These are phyloP conservation scores for Syzygium syzygioides DNA, from an alignment of 441 rosid genomes.

Conservation along the genomic window DNA sequence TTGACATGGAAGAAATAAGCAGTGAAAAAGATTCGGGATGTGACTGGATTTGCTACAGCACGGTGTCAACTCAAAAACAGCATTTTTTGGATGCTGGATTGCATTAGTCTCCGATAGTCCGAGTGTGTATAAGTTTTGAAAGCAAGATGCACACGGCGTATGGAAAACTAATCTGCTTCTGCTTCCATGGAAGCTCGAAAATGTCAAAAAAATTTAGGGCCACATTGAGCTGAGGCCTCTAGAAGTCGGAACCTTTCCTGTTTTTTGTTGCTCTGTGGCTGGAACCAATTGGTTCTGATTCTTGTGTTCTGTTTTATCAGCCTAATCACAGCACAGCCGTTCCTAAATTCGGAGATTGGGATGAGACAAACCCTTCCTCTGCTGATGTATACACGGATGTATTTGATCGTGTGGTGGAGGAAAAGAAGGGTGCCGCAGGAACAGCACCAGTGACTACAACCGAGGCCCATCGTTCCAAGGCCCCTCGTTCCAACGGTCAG, in stretches of 20 bases:
- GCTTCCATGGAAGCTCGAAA: not conserved
- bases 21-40: not conserved
- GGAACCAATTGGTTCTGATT: not conserved
- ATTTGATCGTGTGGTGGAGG: not conserved
- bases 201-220: not conserved
- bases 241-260: not conserved
- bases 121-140: not conserved
- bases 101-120: not conserved
- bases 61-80: not conserved
- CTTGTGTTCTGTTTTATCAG: not conserved
- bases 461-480: not conserved
- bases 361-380: constrained; percentile 4
- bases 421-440: not conserved
- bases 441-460: not conserved
- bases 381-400: not conserved
- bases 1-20: not conserved
- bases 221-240: not conserved
- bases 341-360: constrained; percentile 16
- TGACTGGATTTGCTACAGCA: not conserved
- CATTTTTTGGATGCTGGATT: not conserved
- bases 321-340: not conserved
- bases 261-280: not conserved
- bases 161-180: not conserved
- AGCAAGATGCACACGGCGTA: not conserved
- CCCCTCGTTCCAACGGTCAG: not conserved